Base-by-base conservation (phyloP, 108 stramenopile genomes). In the Nitzschia putrida region DNA sequence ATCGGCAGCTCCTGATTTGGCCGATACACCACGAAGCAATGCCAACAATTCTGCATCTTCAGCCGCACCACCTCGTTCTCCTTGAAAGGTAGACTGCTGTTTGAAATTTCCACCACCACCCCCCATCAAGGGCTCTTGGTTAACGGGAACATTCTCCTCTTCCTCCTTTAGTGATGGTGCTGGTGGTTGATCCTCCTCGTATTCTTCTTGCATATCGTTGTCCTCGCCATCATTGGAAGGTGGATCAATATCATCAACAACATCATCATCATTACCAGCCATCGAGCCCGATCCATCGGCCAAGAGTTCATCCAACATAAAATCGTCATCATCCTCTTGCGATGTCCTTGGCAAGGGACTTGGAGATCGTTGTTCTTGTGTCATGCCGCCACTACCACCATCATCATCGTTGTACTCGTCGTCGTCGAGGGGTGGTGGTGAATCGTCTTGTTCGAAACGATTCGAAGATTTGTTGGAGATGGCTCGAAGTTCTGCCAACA, bases 31-130 rank as follows among this genome's bases (percentile, higher is more conserved):
- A 49, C 80, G 64, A 37, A 91, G 49, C 54, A 78, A 61, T 3
- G 90, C 88, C 55, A 90, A 57, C 29, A 91, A 53, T 50, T 89
- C 90, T 49, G 85, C 85, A 66, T 94, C 93, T 42, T 94, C 79
- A 14, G 92, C 92, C 50, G 69, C 66, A 7, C 89, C 89, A 14
- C 92, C 92, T 22, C 89, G 82, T 18, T 90, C 85, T 20, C 89
- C 89, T 23, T 52, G 64, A 43, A 90, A 86, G 16, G 86, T 90
- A 12, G 75, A 61, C 13, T 47, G 47, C 26, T 82, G 66, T 39
- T 84, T 80, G 58, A 81, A 68, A 55, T 51, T 66, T 25, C 65
- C 68, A 18, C 52, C 67, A 8, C 67, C 67, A 23, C 67, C 67
- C 42, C 44, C 61, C 8, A 61, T 38, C 0, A 44, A 13, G 7